Conservation (phyloP, 345 rosid species). For the Noccaea caerulescens region DNA sequence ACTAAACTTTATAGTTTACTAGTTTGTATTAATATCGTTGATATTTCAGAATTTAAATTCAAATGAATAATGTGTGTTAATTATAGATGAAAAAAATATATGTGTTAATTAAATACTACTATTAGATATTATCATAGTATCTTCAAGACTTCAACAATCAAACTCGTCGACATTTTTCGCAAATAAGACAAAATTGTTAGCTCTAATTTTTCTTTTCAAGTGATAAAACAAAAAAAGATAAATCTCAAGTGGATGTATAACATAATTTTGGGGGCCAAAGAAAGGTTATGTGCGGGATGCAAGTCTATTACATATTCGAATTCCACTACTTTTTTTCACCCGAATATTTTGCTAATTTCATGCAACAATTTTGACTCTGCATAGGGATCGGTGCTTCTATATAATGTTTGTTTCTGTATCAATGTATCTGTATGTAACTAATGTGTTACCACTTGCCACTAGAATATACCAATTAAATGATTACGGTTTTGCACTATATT, state of each 20-base stretch:
- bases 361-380: conserved; percentile 42
- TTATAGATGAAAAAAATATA: neutral
- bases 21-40: neutral
- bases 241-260: conserved; percentile 34
- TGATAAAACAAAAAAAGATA: neutral
- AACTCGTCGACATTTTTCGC: neutral
- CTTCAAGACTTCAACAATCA: neutral
- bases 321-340: conserved; percentile 34
- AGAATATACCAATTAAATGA: conserved; percentile 20
- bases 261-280: conserved; percentile 21
- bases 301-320: conserved; percentile 37
- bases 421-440: conserved; percentile 20
- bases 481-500: conserved; percentile 14
- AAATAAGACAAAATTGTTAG: neutral
- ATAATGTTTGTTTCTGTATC: conserved; percentile 13
- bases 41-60: neutral
- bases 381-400: conserved; percentile 38
- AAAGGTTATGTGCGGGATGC: conserved; percentile 38
- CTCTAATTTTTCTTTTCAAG: no score
- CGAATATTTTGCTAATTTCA: conserved; percentile 45
- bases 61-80: neutral
- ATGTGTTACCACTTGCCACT: conserved; percentile 37
- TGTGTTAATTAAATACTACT: no score
- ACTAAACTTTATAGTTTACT: no score
- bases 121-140: neutral